Evolutionary conservation across 768 basidiomycete genomes (phyloP), one percentile per base, ranked within the genome.

Genomic region (Lactarius quietus): DNA sequence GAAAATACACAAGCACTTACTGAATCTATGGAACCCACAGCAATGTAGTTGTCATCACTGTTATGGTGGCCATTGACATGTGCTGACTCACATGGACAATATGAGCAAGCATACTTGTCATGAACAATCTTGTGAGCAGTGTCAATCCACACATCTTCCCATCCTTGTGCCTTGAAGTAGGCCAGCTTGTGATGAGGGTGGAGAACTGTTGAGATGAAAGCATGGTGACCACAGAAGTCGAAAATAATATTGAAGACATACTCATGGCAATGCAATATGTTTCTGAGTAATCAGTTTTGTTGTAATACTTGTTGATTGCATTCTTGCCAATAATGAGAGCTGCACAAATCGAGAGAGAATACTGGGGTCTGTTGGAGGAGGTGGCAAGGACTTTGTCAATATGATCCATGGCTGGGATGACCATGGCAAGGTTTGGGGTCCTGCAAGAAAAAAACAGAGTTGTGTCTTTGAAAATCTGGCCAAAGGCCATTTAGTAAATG

Each of bases 321-420:
- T 64, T 66, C 52, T 73, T 7, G 70, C 72, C 3, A 18, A 75
- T 59, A 0, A 12, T 18, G 0, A 73, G 31, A 0, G 70, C 60
- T 3, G 66, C 64, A 33, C 8, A 8, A 33, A 33, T 33, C 8
- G 33, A 33, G 33, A 33, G 33, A 33, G 33, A 33, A 33, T 33
- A 18, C 3, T 41, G 39, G 6, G 17, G 18, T 15, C 17, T 7
- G 6, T 41, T 6, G 1, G 39, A 41, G 6, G 39, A 5, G 17
- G 39, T 41, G 17, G 39, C 15, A 14, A 63, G 39, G 8, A 12
- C 18, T 33, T 72, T 38, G 59, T 80, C 68, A 18, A 78, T 72
- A 31, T 71, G 56, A 55, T 80, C 77, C 77, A 78, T 78, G 6
- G 74, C 77, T 12, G 77, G 78, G 23, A 80, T 79, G 5, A 79